A percentile compares a stretch with the other conserved stretches of the same genome.
phyloP scores from a whole-genome alignment of 768 basidiomycete species.

The Lentinula detonsa region DNA sequence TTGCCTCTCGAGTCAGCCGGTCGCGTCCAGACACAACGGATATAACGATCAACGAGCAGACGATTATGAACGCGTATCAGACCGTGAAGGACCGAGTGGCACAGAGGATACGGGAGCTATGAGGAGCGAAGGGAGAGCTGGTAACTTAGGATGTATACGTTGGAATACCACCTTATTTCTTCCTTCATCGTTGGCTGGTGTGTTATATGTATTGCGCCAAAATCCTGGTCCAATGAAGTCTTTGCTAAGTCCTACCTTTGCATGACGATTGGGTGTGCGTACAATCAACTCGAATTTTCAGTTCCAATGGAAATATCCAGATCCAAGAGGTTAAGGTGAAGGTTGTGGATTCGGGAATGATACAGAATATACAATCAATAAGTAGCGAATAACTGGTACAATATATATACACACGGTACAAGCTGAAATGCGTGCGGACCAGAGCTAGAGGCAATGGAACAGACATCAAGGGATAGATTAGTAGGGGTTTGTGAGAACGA shows the following conservation, averaged over 20 bases:
- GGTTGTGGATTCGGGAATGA: background rate
- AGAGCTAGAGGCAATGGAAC: background rate
- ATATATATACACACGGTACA: background rate
- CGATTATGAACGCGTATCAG: conserved; percentile 88
- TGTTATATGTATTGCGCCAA: no score
- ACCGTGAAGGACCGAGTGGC: conserved; percentile 83
- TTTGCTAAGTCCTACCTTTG: no score
- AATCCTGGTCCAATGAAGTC: no score
- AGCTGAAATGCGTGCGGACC: background rate
- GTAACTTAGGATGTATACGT: no score
- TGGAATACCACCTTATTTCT: no score
- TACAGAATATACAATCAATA: background rate
- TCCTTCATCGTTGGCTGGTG: no score
- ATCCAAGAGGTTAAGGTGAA: no score
- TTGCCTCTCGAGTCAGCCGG: conserved; percentile 89
- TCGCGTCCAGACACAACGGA: conserved; percentile 92
- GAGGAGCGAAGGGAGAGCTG: conserved; percentile 9
- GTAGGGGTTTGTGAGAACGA: background rate
- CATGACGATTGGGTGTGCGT: no score
- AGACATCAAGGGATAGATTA: background rate
- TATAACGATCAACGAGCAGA: conserved; percentile 98
- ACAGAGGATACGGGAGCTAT: conserved; percentile 76
- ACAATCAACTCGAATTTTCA: no score
- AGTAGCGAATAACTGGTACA: background rate
- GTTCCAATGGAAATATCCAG: no score